Evolutionary conservation across 2,329 filamentous ascomycete species (phyloP).

Genomic region (Helotiales sp.): DNA sequence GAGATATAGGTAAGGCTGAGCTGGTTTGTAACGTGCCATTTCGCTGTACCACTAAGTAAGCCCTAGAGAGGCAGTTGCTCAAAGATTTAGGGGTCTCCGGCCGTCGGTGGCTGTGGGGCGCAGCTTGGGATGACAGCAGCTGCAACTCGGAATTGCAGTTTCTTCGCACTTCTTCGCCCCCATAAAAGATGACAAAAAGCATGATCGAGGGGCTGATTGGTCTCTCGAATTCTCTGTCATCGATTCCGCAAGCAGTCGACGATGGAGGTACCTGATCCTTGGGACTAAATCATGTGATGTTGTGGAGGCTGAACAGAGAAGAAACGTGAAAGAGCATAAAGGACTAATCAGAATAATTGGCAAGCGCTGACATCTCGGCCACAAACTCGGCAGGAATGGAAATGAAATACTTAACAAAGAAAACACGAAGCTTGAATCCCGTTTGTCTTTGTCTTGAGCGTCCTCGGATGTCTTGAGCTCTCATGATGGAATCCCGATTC

Average conservation of each 20-base stretch:
- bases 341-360: no score
- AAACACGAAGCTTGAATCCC: background rate
- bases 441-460: background rate
- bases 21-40: background rate
- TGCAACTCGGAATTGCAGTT: background rate
- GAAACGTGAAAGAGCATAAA: no score
- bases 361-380: no score
- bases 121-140: background rate
- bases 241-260: no score
- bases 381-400: no score
- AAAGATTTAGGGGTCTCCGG: background rate
- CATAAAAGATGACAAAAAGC: background rate
- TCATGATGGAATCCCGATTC: background rate
- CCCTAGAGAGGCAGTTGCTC: background rate
- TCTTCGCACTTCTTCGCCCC: background rate
- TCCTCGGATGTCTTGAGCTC: background rate
- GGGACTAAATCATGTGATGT: no score
- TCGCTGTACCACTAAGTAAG: background rate
- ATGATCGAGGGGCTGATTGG: background rate
- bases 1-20: constrained; percentile 1
- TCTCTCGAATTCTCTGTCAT: no score
- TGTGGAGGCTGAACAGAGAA: no score
- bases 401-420: no score
- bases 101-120: background rate
- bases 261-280: no score